Evolutionary conservation across 352 stramenopile genomes (phyloP).

Genomic region (Pelagophyceae sp.): DNA sequence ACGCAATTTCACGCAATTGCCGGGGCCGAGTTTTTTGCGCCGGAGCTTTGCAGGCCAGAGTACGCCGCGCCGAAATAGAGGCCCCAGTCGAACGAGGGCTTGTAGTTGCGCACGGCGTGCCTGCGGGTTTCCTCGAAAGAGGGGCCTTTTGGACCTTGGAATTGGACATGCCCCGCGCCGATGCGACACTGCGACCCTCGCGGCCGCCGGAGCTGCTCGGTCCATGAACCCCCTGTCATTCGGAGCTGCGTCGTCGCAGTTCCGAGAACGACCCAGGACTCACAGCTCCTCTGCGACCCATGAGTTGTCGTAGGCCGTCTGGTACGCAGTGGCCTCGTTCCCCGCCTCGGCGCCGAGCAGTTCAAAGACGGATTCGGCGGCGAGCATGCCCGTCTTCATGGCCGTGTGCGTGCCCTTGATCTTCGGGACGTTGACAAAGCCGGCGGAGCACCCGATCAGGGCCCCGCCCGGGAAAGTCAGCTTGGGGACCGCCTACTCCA

Average conservation of each 20-base stretch:
- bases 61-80: conserved; percentile 81
- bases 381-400: conserved; percentile 96
- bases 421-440: conserved; percentile 97
- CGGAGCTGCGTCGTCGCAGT: too few relatives aligned
- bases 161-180: too few relatives aligned
- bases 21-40: too few relatives aligned
- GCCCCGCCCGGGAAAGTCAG: conserved; percentile 89
- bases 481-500: conserved; percentile 94
- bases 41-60: too few relatives aligned
- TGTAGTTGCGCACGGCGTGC: conserved; percentile 91
- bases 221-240: too few relatives aligned
- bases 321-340: conserved; percentile 61
- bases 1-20: too few relatives aligned
- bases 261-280: too few relatives aligned
- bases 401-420: conserved; percentile 98
- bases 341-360: too few relatives aligned
- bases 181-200: too few relatives aligned
- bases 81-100: conserved; percentile 90
- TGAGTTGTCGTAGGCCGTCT: conserved; percentile 72
- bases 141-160: too few relatives aligned
- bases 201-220: too few relatives aligned
- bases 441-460: conserved; percentile 90
- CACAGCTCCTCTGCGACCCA: conserved; percentile 94
- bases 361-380: conserved; percentile 87
- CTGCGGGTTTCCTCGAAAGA: too few relatives aligned